Evolutionary conservation across 2,329 filamentous ascomycete species (phyloP), one percentile per base, ranked within the genome.

Genomic region (Truncatella angustata): DNA sequence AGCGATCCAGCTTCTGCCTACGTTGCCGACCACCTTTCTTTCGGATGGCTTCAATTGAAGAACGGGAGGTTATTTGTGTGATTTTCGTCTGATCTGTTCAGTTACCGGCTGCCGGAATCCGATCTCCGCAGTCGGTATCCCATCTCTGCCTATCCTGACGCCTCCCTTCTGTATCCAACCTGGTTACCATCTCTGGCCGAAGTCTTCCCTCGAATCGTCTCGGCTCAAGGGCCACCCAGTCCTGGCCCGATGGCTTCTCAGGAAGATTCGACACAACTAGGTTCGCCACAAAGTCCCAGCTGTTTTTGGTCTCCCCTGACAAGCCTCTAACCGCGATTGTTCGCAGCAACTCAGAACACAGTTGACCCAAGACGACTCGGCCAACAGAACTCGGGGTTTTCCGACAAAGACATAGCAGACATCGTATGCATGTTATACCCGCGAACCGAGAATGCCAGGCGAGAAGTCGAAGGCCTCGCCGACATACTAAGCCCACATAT

Each of bases 361-460:
- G 75, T 91, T 58, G 91, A 97, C 67, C 90, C 91, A 36, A 84
- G 91, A 56, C 85, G 91, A 50, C 68, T 89, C 56, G 91, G 91
- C 51, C 80, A 87, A 66, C 88, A 90, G 69, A 89, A 90, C 66
- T 94, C 90, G 36, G 90, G 90, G 51, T 85, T 97, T 55, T 87
- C 82, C 49, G 87, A 92, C 60, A 82, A 89, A 58, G 92, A 96
- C 67, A 82, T 94, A 46, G 83, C 90, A 56, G 92, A 97, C 70
- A 90, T 97, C 60, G 83, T 96, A 58, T 95, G 91, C 71, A 85
- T 97, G 52, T 80, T 97, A 24, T 86, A 95, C 60, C 92, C 93
- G 10, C 84, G 83, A 58, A 90, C 91, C 2, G 77, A 83, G 35
- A 80, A 82, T 20, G 90, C 93, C 18, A 85, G 87, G 57, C 75